phyloP scores from a whole-genome alignment of 2,329 filamentous ascomycete species.

The Hypoxylon sp. region DNA sequence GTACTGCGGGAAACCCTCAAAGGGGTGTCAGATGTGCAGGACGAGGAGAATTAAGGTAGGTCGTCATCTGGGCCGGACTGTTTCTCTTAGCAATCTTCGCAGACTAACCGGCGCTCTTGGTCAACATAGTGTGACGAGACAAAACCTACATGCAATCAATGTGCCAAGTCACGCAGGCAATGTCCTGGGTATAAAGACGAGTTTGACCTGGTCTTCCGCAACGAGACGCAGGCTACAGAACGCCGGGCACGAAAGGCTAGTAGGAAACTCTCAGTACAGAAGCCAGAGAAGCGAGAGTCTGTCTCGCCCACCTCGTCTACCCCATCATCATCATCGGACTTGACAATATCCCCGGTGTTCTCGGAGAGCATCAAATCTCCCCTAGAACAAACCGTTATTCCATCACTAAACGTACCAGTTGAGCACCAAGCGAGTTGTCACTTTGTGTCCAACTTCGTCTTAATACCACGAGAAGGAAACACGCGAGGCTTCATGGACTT shows the following conservation, averaged over 20 bases:
- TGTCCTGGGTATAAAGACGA: constrained; percentile 80
- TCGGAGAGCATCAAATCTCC: constrained; percentile 44
- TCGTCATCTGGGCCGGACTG: constrained; percentile 8
- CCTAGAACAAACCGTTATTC: constrained; percentile 51
- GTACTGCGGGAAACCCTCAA: constrained; percentile 75
- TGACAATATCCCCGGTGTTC: constrained; percentile 49
- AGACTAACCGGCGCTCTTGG: constrained; percentile 40
- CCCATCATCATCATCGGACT: constrained; percentile 9
- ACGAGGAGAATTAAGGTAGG: constrained; percentile 80
- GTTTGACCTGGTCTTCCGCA: constrained; percentile 79
- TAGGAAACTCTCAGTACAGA: constrained; percentile 62
- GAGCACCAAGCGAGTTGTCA: constrained; percentile 71
- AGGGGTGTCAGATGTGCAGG: constrained; percentile 82
- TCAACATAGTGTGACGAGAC: constrained; percentile 73
- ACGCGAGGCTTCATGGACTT: constrained; percentile 72
- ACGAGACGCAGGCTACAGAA: constrained; percentile 78
- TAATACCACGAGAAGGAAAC: constrained; percentile 66
- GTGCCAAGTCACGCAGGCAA: constrained; percentile 72
- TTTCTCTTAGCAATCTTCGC: neutral
- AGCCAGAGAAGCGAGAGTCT: constrained; percentile 49
- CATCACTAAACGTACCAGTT: constrained; percentile 62
- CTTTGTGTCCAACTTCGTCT: constrained; percentile 73
- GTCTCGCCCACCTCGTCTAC: constrained; percentile 18
- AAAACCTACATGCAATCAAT: constrained; percentile 76
- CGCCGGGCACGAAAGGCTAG: constrained; percentile 71